A percentile compares a stretch with the other conserved stretches of the same genome.
Conservation (phyloP, 2,329 filamentous ascomycete species). For the Exserohilum rostratum region DNA sequence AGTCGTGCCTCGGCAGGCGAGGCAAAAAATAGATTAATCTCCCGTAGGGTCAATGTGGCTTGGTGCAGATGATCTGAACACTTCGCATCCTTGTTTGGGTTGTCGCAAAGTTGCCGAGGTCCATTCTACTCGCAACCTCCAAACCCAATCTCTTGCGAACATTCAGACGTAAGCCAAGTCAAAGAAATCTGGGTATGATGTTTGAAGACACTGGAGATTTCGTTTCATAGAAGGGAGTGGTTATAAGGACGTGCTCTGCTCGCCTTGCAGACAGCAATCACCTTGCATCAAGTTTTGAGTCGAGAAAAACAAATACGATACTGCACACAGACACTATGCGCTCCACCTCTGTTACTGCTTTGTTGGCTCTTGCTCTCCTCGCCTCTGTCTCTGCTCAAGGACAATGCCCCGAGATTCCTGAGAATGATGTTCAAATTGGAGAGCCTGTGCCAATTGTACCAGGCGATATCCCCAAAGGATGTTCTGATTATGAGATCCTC, state of each 20-base stretch:
- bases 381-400: not conserved
- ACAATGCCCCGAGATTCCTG: not conserved
- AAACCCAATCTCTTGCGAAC: not conserved
- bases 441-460: slow-evolving; percentile 6
- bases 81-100: slow-evolving; percentile 4
- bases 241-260: not conserved
- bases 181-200: not conserved
- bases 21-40: slow-evolving; percentile 3
- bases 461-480: slow-evolving; percentile 4
- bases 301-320: not conserved
- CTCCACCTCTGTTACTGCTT: not conserved
- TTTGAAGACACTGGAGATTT: not conserved
- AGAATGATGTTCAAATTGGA: slow-evolving; percentile 1
- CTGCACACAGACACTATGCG: not conserved
- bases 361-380: not conserved
- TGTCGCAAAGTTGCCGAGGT: slow-evolving; percentile 7
- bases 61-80: slow-evolving; percentile 3
- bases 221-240: not conserved
- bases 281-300: not conserved
- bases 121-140: not conserved
- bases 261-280: not conserved
- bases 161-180: not conserved
- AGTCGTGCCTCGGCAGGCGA: slow-evolving; percentile 1
- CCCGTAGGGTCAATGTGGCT: not conserved
- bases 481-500: slow-evolving; percentile 8